phyloP scores from a whole-genome alignment of 1,284 basidiomycete species.

The Bjerkandera adusta region DNA sequence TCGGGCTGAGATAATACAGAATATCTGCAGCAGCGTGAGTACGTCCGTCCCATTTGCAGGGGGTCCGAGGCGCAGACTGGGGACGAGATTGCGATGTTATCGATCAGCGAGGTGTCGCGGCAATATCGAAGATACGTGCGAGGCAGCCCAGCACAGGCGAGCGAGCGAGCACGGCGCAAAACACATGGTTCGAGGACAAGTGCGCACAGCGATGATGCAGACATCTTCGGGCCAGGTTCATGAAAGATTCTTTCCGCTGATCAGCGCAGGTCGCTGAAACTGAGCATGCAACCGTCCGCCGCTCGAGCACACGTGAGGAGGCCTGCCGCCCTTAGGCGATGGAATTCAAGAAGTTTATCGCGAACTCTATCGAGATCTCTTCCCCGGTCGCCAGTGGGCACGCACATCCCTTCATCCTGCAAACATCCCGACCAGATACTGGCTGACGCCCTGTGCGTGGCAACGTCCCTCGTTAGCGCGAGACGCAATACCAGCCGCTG shows the following conservation, averaged over 20 bases:
- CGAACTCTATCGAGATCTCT: slow-evolving; percentile 37
- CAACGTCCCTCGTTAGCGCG: slow-evolving; percentile 8
- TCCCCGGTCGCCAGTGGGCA: slow-evolving; percentile 10
- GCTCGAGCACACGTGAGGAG: slow-evolving; percentile 26
- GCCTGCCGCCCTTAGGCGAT: slow-evolving; percentile 23
- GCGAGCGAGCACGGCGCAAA: neutral
- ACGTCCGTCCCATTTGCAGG: too few relatives aligned
- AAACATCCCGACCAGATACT: slow-evolving; percentile 90
- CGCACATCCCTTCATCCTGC: slow-evolving; percentile 48
- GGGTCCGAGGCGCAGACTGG: neutral
- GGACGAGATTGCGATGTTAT: slow-evolving; percentile 15
- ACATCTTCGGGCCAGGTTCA: too few relatives aligned
- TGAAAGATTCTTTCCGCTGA: slow-evolving; percentile 3
- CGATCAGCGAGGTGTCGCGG: slow-evolving; percentile 10
- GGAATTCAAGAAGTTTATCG: slow-evolving; percentile 35
- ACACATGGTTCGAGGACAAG: neutral
- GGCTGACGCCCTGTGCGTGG: slow-evolving; percentile 69
- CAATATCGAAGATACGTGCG: neutral
- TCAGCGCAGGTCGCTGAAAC: slow-evolving; percentile 5
- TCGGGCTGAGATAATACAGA: slow-evolving; percentile 4
- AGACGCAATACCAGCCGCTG: slow-evolving; percentile 1
- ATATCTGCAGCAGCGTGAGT: slow-evolving; percentile 1
- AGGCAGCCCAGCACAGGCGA: neutral
- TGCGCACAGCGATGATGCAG: too few relatives aligned
- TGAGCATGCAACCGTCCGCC: neutral